Base-by-base conservation (phyloP, 768 basidiomycete genomes). In the Agrocybe pediades region DNA sequence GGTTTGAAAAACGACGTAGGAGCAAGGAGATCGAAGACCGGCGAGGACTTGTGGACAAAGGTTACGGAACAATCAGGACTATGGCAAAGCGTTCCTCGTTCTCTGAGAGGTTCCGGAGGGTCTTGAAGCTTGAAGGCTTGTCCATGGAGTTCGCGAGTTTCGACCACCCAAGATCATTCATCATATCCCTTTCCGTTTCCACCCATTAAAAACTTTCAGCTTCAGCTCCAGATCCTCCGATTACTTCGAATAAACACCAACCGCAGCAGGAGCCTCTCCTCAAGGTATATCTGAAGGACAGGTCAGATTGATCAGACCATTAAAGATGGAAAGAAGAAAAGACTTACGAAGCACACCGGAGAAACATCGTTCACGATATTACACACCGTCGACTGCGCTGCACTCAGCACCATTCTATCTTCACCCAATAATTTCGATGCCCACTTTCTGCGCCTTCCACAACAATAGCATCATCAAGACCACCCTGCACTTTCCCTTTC, bases 161-260 rank as follows among this genome's bases (percentile, higher is more conserved):
- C 0, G 63, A 62, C 90, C 92, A 95, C 1, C 84, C 85, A 2
- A 97, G 62, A 41, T 76, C 71, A n/a, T n/a, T n/a, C n/a, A 70
- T 68, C 81, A 92, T 89, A 13, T 94, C 80, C 51, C 76, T 71
- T 36, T 71, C 71, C 69, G 92, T 94, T 46, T 92, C 93, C 29
- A 95, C 69, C 0, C 87, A 88, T 92, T 93, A 95, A 16, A 95
- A 64, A 87, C 83, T 56, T 85, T 92, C 25, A 88, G 65, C 6
- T 82, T 74, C 7, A 94, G 72, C 0, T 78, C 75, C 8, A 78
- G 73, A 54, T 91, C 85, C 74, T 73, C n/a, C n/a, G n/a, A n/a
- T n/a, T n/a, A n/a, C n/a, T n/a, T n/a, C n/a, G n/a, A n/a, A n/a
- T n/a, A n/a, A n/a, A n/a, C n/a, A n/a, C n/a, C 7, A 68, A 63